Percentiles rank a stretch among this genome's conserved stretches.
Evolutionary conservation across 495 filamentous ascomycete species (phyloP).

Genomic region (Penicillium egyptiacum): DNA sequence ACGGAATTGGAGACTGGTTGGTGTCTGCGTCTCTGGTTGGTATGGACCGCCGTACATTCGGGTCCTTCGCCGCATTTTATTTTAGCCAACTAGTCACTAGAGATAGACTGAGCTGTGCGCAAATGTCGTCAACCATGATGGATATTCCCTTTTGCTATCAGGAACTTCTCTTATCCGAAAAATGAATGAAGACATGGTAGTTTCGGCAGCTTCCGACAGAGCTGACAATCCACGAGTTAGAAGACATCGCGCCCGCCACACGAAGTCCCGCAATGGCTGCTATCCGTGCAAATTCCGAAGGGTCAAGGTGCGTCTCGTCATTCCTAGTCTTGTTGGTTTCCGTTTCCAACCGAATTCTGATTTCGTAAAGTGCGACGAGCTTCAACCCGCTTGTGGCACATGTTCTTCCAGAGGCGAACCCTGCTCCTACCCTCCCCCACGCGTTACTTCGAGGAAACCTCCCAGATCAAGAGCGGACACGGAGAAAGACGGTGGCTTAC

Average conservation of each 20-base stretch:
- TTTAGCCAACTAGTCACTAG: too few relatives aligned
- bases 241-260: constrained; percentile 11
- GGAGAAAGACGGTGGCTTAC: not conserved
- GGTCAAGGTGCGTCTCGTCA: constrained; percentile 10
- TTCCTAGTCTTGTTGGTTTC: not conserved
- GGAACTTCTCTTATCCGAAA: not conserved
- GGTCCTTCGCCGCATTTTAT: too few relatives aligned
- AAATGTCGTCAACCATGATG: not conserved
- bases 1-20: too few relatives aligned
- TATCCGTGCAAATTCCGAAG: constrained; percentile 14
- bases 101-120: not conserved
- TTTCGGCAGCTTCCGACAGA: not conserved
- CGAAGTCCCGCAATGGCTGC: constrained; percentile 18
- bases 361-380: constrained; percentile 17
- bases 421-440: constrained; percentile 11
- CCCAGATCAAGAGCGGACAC: constrained; percentile 3
- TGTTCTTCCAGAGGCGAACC: constrained; percentile 13
- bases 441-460: not conserved
- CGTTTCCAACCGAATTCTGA: constrained; percentile 1
- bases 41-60: not conserved
- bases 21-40: not conserved
- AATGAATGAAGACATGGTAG: not conserved
- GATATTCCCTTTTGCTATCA: not conserved
- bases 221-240: not conserved
- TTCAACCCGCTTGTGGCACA: constrained; percentile 14